phyloP scores from a whole-genome alignment of 306 rosid genomes.

The Trifolium dubium region DNA sequence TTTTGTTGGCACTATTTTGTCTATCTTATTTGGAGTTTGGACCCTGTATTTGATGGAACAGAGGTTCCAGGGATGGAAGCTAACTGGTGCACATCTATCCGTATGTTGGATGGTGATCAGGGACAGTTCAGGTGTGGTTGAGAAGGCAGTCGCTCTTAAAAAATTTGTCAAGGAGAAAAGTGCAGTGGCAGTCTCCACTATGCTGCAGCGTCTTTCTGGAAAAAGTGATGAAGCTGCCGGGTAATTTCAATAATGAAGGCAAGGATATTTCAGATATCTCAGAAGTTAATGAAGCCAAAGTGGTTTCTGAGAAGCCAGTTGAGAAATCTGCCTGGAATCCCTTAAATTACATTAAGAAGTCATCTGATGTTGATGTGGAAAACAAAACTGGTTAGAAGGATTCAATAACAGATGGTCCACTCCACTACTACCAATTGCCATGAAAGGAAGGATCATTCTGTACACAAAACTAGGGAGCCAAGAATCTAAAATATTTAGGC shows the following conservation, averaged over 20 bases:
- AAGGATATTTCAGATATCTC: conserved; percentile 46
- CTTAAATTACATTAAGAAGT: too few species aligned
- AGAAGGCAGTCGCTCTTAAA: conserved; percentile 72
- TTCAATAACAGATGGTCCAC: conserved; percentile 40
- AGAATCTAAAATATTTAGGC: conserved; percentile 73
- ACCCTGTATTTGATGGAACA: conserved; percentile 84
- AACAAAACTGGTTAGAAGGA: conserved; percentile 44
- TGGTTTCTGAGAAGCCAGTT: conserved; percentile 42
- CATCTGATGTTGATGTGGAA: too few species aligned
- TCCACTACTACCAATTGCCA: conserved; percentile 43
- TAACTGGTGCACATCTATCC: conserved; percentile 54
- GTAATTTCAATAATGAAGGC: conserved; percentile 41
- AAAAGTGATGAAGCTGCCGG: conserved; percentile 48
- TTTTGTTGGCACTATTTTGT: too few species aligned
- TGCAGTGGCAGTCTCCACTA: conserved; percentile 62
- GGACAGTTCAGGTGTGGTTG: conserved; percentile 71
- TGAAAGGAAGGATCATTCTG: conserved; percentile 79
- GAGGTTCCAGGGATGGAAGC: conserved; percentile 77
- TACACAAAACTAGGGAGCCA: conserved; percentile 78
- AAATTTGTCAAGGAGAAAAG: conserved; percentile 74
- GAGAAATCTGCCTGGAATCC: too few species aligned
- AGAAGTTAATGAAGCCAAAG: conserved; percentile 48
- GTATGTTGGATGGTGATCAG: conserved; percentile 53
- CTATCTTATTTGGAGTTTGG: too few species aligned
- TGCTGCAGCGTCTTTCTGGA: conserved; percentile 77